These are phyloP conservation scores for Camellia oleifera DNA, from an alignment of 179 eudicot species.

Conservation along the genomic window DNA sequence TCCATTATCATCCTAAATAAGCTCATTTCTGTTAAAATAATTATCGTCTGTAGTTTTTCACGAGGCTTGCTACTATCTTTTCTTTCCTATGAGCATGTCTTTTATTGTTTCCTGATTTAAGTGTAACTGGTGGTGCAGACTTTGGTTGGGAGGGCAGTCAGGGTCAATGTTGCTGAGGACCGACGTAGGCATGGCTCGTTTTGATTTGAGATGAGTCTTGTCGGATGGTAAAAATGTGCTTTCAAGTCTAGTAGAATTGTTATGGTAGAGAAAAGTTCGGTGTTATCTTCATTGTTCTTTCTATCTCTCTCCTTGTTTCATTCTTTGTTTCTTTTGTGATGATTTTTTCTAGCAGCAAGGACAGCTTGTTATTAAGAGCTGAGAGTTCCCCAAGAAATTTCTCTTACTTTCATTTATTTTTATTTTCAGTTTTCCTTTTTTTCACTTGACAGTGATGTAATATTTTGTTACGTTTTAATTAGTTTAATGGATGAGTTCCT, in stretches of 20 bases:
- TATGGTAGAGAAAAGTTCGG: neutral
- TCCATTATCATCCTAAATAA: neutral
- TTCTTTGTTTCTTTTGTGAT: neutral
- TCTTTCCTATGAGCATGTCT: neutral
- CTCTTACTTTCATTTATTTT: neutral
- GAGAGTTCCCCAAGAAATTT: neutral
- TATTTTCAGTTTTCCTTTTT: no score
- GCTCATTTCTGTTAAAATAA: neutral
- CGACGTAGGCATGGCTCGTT: conserved; percentile 53
- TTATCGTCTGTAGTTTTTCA: neutral
- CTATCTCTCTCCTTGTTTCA: neutral
- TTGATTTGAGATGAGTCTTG: conserved; percentile 12
- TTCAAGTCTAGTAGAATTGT: neutral
- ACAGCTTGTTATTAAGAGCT: neutral
- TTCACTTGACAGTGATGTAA: neutral
- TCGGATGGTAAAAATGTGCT: neutral
- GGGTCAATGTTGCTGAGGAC: conserved; percentile 74
- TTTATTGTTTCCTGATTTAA: neutral
- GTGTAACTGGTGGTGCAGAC: conserved; percentile 34
- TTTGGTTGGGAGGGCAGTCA: conserved; percentile 71
- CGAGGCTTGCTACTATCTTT: neutral
- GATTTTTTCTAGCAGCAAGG: neutral
- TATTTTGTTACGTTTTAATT: neutral
- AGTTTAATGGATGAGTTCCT: neutral
- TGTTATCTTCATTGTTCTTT: neutral